A percentile compares a stretch with the other conserved stretches of the same genome.
phyloP scores from a whole-genome alignment of 345 rosid species.

The Bruguiera gymnorhiza region DNA sequence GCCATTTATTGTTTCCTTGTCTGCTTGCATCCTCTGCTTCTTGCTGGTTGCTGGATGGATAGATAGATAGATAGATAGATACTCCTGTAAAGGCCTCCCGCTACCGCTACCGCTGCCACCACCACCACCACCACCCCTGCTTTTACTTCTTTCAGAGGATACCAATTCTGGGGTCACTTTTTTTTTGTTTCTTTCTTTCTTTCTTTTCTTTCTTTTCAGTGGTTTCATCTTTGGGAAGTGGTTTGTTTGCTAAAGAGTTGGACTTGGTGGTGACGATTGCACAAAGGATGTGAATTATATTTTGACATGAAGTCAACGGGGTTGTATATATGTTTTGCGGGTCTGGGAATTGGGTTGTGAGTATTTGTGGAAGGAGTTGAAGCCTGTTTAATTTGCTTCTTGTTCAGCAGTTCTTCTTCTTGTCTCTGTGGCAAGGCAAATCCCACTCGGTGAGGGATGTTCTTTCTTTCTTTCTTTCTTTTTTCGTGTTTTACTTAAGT shows the following conservation, averaged over 20 bases:
- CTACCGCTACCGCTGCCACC: too few species aligned
- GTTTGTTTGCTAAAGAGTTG: background rate
- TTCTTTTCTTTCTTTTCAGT: too few species aligned
- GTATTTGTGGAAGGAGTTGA: background rate
- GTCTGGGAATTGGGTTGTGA: constrained; percentile 12
- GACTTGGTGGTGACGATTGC: background rate
- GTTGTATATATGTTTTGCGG: background rate
- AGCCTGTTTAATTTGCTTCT: background rate
- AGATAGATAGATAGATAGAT: too few species aligned
- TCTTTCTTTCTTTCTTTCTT: background rate
- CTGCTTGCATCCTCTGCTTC: background rate
- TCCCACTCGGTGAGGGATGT: constrained; percentile 16
- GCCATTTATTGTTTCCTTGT: background rate
- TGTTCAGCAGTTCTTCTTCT: constrained; percentile 4
- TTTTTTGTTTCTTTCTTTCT: background rate
- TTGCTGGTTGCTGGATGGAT: background rate
- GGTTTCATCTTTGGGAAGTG: background rate
- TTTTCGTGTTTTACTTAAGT: background rate
- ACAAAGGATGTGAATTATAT: too few species aligned
- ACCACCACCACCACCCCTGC: background rate
- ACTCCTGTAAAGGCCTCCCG: background rate
- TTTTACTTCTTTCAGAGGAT: background rate
- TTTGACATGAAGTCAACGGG: too few species aligned
- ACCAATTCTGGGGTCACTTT: background rate
- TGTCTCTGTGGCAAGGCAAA: constrained; percentile 3